Evolutionary conservation across 2,329 filamentous ascomycete species (phyloP), one percentile per base, ranked within the genome.

Genomic region (Basipetospora sp.): DNA sequence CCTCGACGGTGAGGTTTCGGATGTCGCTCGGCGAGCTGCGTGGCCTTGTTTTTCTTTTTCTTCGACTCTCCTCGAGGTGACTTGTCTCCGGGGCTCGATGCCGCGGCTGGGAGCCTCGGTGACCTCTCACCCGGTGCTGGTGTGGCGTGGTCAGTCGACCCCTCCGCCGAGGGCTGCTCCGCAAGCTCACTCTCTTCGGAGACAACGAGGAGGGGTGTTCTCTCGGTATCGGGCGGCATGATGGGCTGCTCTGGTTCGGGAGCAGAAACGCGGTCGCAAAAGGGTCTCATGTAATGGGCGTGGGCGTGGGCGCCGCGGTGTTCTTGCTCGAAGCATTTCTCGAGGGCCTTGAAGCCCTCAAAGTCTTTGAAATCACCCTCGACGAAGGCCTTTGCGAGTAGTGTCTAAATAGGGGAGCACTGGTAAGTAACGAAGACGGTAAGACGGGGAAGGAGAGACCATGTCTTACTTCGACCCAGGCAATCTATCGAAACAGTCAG

Each of bases 271-370:
- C 36, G 36, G 10, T 31, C 25, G 25, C 36, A 39, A 31, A 33
- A 39, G 16, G 20, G 33, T 5, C 36, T 15, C 36, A 39, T 39
- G 25, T 33, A 39, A 31, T 39, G 36, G 5, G 36, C 36, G 31
- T 39, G 36, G 30, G 36, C 18, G 26, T 22, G 31, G 15, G 20
- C 22, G 9, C 36, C 36, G 31, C 36, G 36, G 22, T 39, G 36
- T 39, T 39, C 36, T 14, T 39, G 36, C 30, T 39, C 36, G 16
- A 39, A 39, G 25, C 29, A 32, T 16, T 26, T 17, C 22, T 39
- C 20, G 25, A 39, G 36, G 9, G 36, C 36, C 26, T 39, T 39
- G 36, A 39, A 39, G 22, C 36, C 36, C 13, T 39, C 36, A n/a
- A 27, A 39, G 16, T 39, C 36, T 15, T 34, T 16, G 16, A 39